Evolutionary conservation across 1,139 yeast genomes (phyloP), one percentile per base, ranked within the genome.

Genomic region (Taphrina confusa): DNA sequence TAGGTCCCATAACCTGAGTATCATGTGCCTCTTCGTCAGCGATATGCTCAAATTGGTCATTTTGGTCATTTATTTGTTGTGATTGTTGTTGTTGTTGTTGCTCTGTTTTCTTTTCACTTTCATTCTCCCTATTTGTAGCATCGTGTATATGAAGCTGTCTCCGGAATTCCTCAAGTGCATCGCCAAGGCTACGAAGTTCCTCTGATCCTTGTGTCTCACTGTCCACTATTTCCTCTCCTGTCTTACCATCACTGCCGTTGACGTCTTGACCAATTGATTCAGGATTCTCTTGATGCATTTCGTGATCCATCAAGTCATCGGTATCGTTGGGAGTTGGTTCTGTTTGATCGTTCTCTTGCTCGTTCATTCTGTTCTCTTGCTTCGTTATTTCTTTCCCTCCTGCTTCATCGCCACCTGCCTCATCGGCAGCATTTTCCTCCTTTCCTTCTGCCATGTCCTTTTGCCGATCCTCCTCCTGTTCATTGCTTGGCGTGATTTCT

Each of bases 1-100:
- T 96, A 47, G 94, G 84, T 23, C 97, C 98, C 61, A 92, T 75
- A 0, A 97, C 98, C 72, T 94, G 97, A 0, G 96, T 87, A 61
- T 87, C 92, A 46, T 85, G 83, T 5, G 89, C 80, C 51, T 86
- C 90, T 9, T 71, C 74, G 45, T 95, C 96, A 50, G 88, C 92
- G 61, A 89, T 80, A 70, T 92, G 97, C 71, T 91, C 95, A 72
- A 91, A 88, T 67, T 90, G 96, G 69, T 90, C 96, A 11, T 14
- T 20, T 18, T 25, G 25, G 42, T 42, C 20, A 14, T 42, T 8
- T 4, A 23, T 6, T 16, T 11, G 33, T 9, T 23, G 0, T 94
- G 23, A 22, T 37, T 37, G 9, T 18, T 37, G 42, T 18, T 39
- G 33, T 22, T 33, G 33, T 6, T 11, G 11, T 3, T 18, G 40